These are phyloP conservation scores for Heimioporus sp. DNA, from an alignment of 768 basidiomycete genomes.

Conservation along the genomic window DNA sequence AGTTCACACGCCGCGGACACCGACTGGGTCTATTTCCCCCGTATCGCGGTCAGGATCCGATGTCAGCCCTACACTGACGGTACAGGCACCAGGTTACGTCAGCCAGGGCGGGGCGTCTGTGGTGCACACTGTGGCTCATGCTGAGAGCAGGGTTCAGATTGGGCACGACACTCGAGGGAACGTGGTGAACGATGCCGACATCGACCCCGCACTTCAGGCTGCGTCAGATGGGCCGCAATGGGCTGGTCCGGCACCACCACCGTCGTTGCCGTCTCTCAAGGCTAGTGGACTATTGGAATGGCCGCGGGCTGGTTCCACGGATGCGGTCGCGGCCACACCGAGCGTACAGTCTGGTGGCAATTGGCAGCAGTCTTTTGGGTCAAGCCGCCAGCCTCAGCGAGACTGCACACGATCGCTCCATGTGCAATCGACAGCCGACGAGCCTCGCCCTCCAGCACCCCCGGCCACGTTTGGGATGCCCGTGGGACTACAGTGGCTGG, in stretches of 20 bases:
- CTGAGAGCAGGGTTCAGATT: slow-evolving; percentile 17
- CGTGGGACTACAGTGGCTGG: slow-evolving; percentile 68
- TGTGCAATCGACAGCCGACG: slow-evolving; percentile 14
- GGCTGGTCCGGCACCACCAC: slow-evolving; percentile 16
- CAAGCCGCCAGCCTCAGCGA: slow-evolving; percentile 18
- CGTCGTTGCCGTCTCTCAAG: slow-evolving; percentile 69
- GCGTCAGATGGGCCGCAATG: slow-evolving; percentile 19
- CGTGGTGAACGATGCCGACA: slow-evolving; percentile 24
- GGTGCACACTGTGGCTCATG: slow-evolving; percentile 25
- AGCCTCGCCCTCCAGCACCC: slow-evolving; percentile 11
- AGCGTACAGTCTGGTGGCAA: slow-evolving; percentile 6
- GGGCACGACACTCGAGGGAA: slow-evolving; percentile 26
- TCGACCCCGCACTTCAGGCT: slow-evolving; percentile 32
- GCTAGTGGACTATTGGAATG: slow-evolving; percentile 68
- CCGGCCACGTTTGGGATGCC: slow-evolving; percentile 46
- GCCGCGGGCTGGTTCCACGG: slow-evolving; percentile 43
- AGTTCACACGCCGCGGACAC: slow-evolving; percentile 8
- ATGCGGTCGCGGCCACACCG: slow-evolving; percentile 14
- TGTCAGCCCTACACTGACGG: slow-evolving; percentile 7
- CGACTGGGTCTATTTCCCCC: slow-evolving; percentile 18
- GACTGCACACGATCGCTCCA: slow-evolving; percentile 17
- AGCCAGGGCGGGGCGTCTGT: slow-evolving; percentile 33
- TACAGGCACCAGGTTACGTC: slow-evolving; percentile 29
- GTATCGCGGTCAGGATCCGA: slow-evolving; percentile 22
- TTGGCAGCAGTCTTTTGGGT: slow-evolving; percentile 22